Evolutionary conservation across 2,329 filamentous ascomycete species (phyloP).

Genomic region (Monilinia aucupariae): DNA sequence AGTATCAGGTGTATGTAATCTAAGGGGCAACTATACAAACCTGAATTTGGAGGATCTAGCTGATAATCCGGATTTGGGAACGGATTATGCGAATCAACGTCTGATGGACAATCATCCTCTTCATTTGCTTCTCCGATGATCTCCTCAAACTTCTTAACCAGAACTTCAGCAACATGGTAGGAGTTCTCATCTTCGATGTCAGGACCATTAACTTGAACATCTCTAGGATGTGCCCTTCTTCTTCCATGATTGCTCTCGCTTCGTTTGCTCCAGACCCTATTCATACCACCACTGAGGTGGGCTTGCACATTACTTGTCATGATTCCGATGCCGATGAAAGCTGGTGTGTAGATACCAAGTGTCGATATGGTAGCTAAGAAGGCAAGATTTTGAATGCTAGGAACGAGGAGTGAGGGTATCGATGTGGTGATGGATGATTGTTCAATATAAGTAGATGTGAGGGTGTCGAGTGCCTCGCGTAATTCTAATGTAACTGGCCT

Average conservation of each 20-base stretch:
- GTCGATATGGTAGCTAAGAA: neutral
- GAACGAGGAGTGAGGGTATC: neutral
- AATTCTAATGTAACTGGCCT: neutral
- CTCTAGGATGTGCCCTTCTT: neutral
- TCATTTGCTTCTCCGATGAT: neutral
- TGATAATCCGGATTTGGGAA: neutral
- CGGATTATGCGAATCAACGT: neutral
- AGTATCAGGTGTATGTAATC: neutral
- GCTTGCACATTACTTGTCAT: neutral
- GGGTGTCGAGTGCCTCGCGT: neutral
- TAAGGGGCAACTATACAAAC: neutral
- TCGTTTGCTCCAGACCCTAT: neutral
- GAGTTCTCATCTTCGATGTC: neutral
- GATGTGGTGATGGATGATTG: neutral
- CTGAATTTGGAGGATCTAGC: neutral
- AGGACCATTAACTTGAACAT: neutral
- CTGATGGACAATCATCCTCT: neutral
- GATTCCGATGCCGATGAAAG: conserved; percentile 2
- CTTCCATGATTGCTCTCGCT: neutral
- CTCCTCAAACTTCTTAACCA: neutral
- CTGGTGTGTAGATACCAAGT: neutral
- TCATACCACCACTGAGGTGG: neutral
- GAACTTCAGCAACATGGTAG: neutral
- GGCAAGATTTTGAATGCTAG: neutral
- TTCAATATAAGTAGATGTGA: neutral